Percentiles rank a stretch among this genome's conserved stretches.
Conservation (phyloP, 2,329 filamentous ascomycete genomes). For the Fusarium sp. region DNA sequence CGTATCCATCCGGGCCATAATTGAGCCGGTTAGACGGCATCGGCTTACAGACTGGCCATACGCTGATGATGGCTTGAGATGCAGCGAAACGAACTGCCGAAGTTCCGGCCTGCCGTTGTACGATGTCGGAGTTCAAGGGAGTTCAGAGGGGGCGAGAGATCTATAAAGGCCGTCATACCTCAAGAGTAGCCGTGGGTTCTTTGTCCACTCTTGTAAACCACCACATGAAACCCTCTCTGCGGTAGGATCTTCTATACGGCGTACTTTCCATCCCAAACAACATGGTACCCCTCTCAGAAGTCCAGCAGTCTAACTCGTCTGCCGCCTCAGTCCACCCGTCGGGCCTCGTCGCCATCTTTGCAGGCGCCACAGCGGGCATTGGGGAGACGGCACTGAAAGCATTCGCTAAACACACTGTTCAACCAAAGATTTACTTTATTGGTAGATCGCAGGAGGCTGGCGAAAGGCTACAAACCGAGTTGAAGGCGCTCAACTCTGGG, state of each 20-base stretch:
- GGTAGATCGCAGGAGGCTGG: constrained; percentile 60
- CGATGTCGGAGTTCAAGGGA: neutral
- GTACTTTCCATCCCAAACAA: neutral
- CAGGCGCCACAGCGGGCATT: constrained; percentile 71
- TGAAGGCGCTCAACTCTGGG: constrained; percentile 59
- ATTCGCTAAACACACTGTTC: constrained; percentile 58
- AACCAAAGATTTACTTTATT: constrained; percentile 67
- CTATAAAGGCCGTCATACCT: neutral
- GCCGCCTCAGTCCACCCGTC: constrained; percentile 21
- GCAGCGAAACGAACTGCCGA: neutral
- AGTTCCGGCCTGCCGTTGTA: neutral
- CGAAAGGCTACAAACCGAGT: constrained; percentile 57
- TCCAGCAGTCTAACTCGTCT: constrained; percentile 32
- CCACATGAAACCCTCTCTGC: neutral
- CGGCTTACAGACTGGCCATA: neutral
- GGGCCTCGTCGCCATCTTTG: constrained; percentile 63
- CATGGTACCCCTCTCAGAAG: constrained; percentile 36
- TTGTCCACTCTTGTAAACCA: neutral
- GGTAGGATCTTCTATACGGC: neutral
- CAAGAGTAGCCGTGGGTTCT: neutral
- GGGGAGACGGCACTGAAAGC: constrained; percentile 64
- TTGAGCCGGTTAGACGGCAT: constrained; percentile 16
- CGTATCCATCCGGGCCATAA: constrained; percentile 33
- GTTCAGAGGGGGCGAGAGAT: too few species aligned
- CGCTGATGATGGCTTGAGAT: neutral